Base-by-base conservation (phyloP, 345 rosid species). In the Capsella bursapastoris region DNA sequence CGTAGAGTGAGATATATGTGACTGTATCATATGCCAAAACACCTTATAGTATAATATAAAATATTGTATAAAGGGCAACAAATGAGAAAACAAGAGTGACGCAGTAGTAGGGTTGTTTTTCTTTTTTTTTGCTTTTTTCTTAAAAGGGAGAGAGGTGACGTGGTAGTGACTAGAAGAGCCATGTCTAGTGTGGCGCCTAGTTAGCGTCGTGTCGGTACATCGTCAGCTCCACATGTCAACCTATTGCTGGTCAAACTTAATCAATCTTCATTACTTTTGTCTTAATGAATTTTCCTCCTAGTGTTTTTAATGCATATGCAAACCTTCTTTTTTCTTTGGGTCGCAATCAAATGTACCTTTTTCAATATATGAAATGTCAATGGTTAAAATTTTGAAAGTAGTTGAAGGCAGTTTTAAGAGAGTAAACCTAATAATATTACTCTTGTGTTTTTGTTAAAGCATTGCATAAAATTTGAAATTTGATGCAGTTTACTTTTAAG, bases 161-260 rank as follows among this genome's bases (percentile, higher is more conserved):
- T 76, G 80, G 68, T 57, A 10, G 62, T 71, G 77, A 77, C 60
- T 78, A 4, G 77, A 65, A 50, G 25, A 57, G 32, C 8, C 32
- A 38, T 64, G 51, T 38, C 66, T 53, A 7, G 60, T 63, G 76
- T 77, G 80, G 80, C 71, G 71, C 80, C 75, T 77, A 70, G 80
- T 71, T 71, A 65, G 68, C 57, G 15, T 66, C 77, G 68, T 66
- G 81, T 78, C 68, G 77, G 68, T 28, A 32, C 77, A 22, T 27
- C 72, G 81, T 78, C 81, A 78, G 66, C 81, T 65, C 77, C 81
- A 78, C 81, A 66, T 78, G 73, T 71, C 77, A 12, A 56, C 32
- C 13, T 8, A 41, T 2, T 27, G 48, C 58, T 71, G 73, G 77
- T 78, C 77, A 78, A 64, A 49, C 45, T 1, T 40, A 29, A 51